Evolutionary conservation across 2,329 filamentous ascomycete species (phyloP).

Genomic region (Sporothrix sp.): DNA sequence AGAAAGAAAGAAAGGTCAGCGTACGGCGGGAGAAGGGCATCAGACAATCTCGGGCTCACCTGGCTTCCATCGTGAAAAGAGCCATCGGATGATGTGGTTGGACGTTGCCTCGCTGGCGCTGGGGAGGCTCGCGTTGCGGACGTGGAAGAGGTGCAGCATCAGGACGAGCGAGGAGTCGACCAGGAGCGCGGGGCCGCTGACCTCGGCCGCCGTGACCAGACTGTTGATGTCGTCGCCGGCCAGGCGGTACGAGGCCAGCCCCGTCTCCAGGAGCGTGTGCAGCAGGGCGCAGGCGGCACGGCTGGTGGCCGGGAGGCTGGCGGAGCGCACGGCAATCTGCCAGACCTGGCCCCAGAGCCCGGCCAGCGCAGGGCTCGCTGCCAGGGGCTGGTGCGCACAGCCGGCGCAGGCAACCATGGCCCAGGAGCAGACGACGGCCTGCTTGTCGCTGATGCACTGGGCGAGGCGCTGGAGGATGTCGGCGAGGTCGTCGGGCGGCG

Average conservation of each 20-base stretch:
- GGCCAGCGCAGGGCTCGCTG: constrained; percentile 32
- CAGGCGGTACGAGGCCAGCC: constrained; percentile 57
- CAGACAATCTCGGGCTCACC: constrained; percentile 39
- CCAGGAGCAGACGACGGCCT: constrained; percentile 61
- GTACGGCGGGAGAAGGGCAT: too few relatives aligned
- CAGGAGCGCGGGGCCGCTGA: constrained; percentile 68
- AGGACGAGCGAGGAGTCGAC: constrained; percentile 71
- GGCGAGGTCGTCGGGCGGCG: constrained; percentile 42
- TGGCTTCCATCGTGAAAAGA: constrained; percentile 72
- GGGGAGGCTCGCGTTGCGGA: constrained; percentile 57
- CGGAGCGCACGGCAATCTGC: constrained; percentile 60
- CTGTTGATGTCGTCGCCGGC: constrained; percentile 61
- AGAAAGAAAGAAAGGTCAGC: background rate
- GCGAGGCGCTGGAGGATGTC: constrained; percentile 50
- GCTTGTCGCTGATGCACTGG: constrained; percentile 58
- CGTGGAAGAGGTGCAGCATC: constrained; percentile 58
- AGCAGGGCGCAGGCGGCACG: constrained; percentile 70
- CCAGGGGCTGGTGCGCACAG: constrained; percentile 34
- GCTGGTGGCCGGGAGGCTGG: constrained; percentile 61
- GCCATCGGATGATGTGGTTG: constrained; percentile 69
- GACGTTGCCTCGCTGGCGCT: constrained; percentile 57
- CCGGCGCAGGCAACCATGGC: constrained; percentile 65
- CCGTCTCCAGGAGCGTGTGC: constrained; percentile 53
- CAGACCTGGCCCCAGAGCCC: constrained; percentile 62
- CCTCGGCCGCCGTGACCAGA: constrained; percentile 66